A percentile compares a stretch with the other conserved stretches of the same genome.
phyloP scores from a whole-genome alignment of 2,329 filamentous ascomycete species.

The Daldinia eschscholtzii region DNA sequence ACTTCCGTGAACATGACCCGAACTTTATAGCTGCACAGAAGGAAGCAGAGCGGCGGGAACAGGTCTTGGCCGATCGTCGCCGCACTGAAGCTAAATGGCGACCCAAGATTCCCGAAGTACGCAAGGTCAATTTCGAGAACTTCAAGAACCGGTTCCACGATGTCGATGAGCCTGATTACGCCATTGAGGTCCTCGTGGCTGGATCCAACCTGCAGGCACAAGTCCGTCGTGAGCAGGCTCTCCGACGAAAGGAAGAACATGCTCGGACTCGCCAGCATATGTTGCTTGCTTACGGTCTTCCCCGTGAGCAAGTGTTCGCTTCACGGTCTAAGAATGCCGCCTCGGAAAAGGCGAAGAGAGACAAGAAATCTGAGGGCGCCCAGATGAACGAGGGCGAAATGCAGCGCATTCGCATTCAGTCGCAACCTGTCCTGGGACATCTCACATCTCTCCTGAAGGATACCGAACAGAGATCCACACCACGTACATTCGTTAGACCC shows the following conservation, averaged over 20 bases:
- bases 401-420: constrained; percentile 57
- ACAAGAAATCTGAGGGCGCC: constrained; percentile 43
- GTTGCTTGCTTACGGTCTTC: constrained; percentile 34
- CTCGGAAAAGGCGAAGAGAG: constrained; percentile 42
- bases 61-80: constrained; percentile 54
- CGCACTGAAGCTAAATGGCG: constrained; percentile 57
- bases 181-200: constrained; percentile 57
- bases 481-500: constrained; percentile 57
- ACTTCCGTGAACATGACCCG: constrained; percentile 41
- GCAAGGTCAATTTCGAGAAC: constrained; percentile 58
- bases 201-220: constrained; percentile 54
- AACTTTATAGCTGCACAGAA: constrained; percentile 52
- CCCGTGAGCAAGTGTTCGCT: constrained; percentile 29
- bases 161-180: constrained; percentile 54
- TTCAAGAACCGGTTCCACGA: constrained; percentile 59
- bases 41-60: constrained; percentile 55
- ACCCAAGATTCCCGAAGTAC: constrained; percentile 57
- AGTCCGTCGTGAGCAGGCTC: constrained; percentile 56
- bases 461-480: constrained; percentile 53
- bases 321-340: constrained; percentile 30
- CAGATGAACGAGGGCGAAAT: constrained; percentile 44
- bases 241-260: constrained; percentile 55
- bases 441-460: constrained; percentile 55
- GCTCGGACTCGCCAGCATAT: constrained; percentile 53
- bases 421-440: constrained; percentile 57